Conservation (phyloP, 768 basidiomycete genomes). For the Pleurotus sapidus region DNA sequence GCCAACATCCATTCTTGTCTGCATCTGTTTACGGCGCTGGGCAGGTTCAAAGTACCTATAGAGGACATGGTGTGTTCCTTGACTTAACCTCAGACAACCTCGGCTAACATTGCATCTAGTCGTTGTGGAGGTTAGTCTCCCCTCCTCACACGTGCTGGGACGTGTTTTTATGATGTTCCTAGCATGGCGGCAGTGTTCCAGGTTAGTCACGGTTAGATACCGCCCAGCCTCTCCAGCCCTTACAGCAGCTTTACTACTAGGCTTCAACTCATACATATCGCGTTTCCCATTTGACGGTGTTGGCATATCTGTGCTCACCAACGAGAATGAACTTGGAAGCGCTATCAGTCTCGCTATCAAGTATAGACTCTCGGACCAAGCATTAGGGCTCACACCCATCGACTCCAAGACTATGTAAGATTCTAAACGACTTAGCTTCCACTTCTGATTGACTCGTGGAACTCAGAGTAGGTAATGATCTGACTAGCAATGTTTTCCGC, state of each 20-base stretch:
- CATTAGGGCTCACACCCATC: constrained; percentile 13
- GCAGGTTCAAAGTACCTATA: constrained; percentile 19
- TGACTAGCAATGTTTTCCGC: neutral
- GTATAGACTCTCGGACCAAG: constrained; percentile 20
- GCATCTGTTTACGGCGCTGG: constrained; percentile 22
- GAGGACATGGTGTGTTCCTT: constrained; percentile 19
- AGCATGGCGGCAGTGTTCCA: neutral
- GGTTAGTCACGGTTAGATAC: neutral
- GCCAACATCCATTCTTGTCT: constrained; percentile 21
- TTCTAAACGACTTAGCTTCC: neutral
- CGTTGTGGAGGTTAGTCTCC: neutral
- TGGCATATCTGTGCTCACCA: constrained; percentile 25
- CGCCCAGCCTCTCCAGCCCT: no score
- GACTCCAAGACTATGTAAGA: neutral
- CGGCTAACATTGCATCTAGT: neutral
- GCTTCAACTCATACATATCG: constrained; percentile 18
- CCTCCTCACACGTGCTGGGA: constrained; percentile 7
- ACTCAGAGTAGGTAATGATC: neutral
- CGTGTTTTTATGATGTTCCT: constrained; percentile 9
- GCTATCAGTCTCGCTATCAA: constrained; percentile 17
- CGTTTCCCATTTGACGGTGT: constrained; percentile 21
- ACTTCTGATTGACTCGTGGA: neutral
- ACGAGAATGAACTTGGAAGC: constrained; percentile 21
- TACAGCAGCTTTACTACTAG: neutral
- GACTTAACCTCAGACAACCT: neutral